Base-by-base conservation (phyloP, 495 filamentous ascomycete species). In the Xeromyces bisporus region DNA sequence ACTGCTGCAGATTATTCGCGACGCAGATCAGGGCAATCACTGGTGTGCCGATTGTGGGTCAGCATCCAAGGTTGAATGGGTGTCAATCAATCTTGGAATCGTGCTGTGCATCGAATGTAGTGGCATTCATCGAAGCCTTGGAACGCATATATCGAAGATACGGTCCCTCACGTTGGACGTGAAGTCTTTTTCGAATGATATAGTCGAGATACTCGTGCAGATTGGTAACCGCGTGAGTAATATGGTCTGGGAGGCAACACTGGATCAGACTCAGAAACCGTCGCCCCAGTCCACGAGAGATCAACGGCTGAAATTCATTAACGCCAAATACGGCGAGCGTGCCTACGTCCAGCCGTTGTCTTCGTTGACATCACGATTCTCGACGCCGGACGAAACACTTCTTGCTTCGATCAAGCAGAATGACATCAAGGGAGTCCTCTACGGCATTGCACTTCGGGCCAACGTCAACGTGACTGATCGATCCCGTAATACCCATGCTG, bases 81-180 rank as follows among this genome's bases (percentile, higher is more conserved):
- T 93, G 23, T 94, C 87, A 1, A 93, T 99, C 50, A 99, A 99
- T 42, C 68, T 99, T 2, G 91, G 80, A 17, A 92, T 96, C 32
- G 75, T 96, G 18, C 67, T 99, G 10, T 99, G 89, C 56, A 99
- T 99, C 38, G 89, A 99, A 51, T 99, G 89, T 53, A 89, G 84
- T 44, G 89, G 89, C 43, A 93, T 99, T 35, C 89, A 99, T 55
- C 76, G 89, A 14, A 96, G 89, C 7, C 67, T 99, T 2, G 89
- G 89, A 6, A 99, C 89, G 2, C 89, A 99, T 49, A 92, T 99
- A 37, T 91, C 86, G 48, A 99, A 99, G 58, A 73, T 99, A 14
- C 77, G 89, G 18, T 96, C 89, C 3, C 72, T 99, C 16, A 96
- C 89, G 0, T 67, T 99, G 13, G 89, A 99, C 55, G 89, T 84